Evolutionary conservation across 768 basidiomycete genomes (phyloP), one percentile per base, ranked within the genome.

Genomic region (Agaricus bisporus): DNA sequence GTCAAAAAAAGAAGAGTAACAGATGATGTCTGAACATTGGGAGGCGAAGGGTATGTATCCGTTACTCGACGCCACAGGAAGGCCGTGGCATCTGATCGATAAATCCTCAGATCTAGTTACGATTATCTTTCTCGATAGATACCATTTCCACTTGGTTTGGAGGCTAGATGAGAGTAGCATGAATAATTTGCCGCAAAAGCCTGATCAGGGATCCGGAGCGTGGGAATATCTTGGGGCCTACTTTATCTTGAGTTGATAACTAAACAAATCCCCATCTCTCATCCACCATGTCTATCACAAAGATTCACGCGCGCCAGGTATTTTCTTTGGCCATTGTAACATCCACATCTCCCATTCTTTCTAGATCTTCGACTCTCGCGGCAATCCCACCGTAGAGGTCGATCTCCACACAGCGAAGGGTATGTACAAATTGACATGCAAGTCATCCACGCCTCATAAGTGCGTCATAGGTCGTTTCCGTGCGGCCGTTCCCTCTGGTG

Each of bases 361-460:
- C 22, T 65, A 98, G 95, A 95, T 98, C 84, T 98, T 97, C 71
- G 95, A 98, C 81, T 98, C 94, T 67, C 92, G 95, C 67, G 95
- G 94, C 63, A 94, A 98, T 81, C 93, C 91, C 64, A 95, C 94
- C 65, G 91, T 97, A 67, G 94, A 93, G 74, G 91, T 93, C 68
- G 91, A 95, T 69, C 74, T 95, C 64, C 68, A 80, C 81, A 98
- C 95, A 57, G 80, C 66, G 39, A 92, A 93, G 80, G 94, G 93
- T 90, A 64, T 58, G 55, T 54, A 49, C 46, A 48, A 47, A 22
- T 36, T 15, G 8, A 18, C 25, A 28, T 41, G n/a, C 12, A 12
- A 28, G 41, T 28, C 32, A 18, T 49, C 39, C 14, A 48, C 35
- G 35, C 41, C 42, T 25, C 26, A 26, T 36, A 50, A 38, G 25